Conservation (phyloP, 331 rosid species). For the Pyracantha coccinea region DNA sequence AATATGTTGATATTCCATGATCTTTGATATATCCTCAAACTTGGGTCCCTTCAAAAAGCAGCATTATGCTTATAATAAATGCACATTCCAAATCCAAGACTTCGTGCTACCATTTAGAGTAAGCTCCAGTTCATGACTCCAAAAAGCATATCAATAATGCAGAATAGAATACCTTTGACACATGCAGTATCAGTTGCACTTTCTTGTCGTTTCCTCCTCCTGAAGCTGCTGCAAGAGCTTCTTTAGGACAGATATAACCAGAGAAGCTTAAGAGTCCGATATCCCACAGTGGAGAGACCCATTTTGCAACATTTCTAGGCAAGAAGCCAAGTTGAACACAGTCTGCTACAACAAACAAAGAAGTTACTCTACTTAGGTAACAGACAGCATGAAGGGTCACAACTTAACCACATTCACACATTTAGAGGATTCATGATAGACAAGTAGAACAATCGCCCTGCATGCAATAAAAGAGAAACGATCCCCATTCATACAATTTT, state of each 20-base stretch:
- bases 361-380: conserved; percentile 5
- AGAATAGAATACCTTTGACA: conserved; percentile 38
- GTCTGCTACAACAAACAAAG: conserved; percentile 25
- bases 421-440: background rate
- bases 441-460: background rate
- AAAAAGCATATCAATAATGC: conserved; percentile 14
- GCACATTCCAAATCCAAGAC: conserved; percentile 1
- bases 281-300: conserved; percentile 89
- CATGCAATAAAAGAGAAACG: background rate
- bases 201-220: conserved; percentile 55
- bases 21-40: conserved; percentile 45
- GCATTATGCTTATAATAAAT: conserved; percentile 12
- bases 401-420: background rate
- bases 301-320: conserved; percentile 61
- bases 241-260: conserved; percentile 57
- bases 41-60: conserved; percentile 45
- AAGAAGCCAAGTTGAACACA: conserved; percentile 69
- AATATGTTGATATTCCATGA: conserved; percentile 45
- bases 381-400: conserved; percentile 7
- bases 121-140: background rate
- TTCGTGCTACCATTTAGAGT: background rate
- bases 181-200: conserved; percentile 39
- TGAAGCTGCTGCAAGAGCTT: conserved; percentile 61
- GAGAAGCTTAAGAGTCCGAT: conserved; percentile 56
- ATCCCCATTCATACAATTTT: background rate